These are phyloP conservation scores for Triticum turgidum DNA, from an alignment of 176 grass and related monocot species.

Conservation along the genomic window DNA sequence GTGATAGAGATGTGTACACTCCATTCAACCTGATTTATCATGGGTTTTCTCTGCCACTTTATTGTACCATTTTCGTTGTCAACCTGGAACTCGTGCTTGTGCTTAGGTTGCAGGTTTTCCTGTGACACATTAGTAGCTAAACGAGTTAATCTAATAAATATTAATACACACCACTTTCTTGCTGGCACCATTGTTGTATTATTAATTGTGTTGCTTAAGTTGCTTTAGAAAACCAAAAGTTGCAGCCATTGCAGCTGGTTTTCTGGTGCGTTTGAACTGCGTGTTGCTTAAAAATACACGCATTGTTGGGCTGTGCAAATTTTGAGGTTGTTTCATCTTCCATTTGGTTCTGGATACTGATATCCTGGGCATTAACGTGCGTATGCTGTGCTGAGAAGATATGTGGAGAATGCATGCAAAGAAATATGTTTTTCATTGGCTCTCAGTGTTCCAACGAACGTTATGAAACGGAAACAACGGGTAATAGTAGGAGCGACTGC, in stretches of 20 bases:
- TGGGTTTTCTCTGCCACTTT: neutral
- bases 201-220: neutral
- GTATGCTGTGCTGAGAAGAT: too few relatives aligned
- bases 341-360: neutral
- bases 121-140: neutral
- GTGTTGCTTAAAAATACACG: neutral
- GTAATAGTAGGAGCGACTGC: too few relatives aligned
- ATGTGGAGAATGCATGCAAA: too few relatives aligned
- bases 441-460: too few relatives aligned
- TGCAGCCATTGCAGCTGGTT: too few relatives aligned
- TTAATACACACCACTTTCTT: neutral
- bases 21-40: neutral
- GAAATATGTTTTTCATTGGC: too few relatives aligned
- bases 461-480: too few relatives aligned
- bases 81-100: neutral
- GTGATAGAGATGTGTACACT: slow-evolving; percentile 8
- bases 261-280: neutral
- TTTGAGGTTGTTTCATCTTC: neutral
- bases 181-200: neutral
- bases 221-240: neutral
- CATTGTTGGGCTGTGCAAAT: neutral
- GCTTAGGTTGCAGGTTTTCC: neutral
- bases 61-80: neutral
- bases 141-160: slow-evolving; percentile 19
- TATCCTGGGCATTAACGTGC: too few relatives aligned